Evolutionary conservation across 2,329 filamentous ascomycete genomes (phyloP).

Genomic region (Fonsecaea monophora): DNA sequence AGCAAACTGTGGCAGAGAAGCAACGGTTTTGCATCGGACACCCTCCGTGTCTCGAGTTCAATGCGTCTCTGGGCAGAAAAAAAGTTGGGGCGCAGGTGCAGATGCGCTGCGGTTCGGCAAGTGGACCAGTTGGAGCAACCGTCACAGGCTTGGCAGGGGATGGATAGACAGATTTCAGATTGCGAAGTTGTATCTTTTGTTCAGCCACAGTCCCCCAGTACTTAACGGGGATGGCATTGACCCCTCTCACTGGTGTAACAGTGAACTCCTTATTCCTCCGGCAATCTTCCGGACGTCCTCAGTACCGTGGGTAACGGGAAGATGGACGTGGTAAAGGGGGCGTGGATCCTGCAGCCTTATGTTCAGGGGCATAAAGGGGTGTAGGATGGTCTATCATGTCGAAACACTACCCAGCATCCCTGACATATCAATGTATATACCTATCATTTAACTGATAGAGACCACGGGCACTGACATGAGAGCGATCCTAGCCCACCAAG

Average conservation of each 20-base stretch:
- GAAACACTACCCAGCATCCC: neutral
- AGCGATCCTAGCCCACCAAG: neutral
- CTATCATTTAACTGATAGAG: too few species aligned
- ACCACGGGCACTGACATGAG: neutral
- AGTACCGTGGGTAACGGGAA: too few species aligned
- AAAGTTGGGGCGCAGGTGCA: conserved; percentile 9
- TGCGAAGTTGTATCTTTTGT: neutral
- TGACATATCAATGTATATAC: neutral
- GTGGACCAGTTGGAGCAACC: neutral
- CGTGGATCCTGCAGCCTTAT: conserved; percentile 11
- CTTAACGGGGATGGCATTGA: neutral
- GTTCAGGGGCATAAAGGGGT: conserved; percentile 6
- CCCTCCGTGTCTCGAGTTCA: neutral
- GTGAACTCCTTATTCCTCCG: neutral
- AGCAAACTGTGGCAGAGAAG: conserved; percentile 3
- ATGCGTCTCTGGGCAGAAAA: conserved; percentile 1
- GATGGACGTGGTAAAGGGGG: neutral
- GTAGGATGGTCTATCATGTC: neutral
- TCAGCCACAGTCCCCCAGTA: neutral
- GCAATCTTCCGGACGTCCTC: neutral
- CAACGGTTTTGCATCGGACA: conserved; percentile 1
- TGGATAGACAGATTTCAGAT: neutral
- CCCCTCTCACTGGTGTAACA: neutral
- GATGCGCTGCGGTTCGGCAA: neutral
- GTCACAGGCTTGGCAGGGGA: conserved; percentile 12